These are phyloP conservation scores for Omphalotus olearius DNA, from an alignment of 1,284 basidiomycete genomes.

Conservation along the genomic window DNA sequence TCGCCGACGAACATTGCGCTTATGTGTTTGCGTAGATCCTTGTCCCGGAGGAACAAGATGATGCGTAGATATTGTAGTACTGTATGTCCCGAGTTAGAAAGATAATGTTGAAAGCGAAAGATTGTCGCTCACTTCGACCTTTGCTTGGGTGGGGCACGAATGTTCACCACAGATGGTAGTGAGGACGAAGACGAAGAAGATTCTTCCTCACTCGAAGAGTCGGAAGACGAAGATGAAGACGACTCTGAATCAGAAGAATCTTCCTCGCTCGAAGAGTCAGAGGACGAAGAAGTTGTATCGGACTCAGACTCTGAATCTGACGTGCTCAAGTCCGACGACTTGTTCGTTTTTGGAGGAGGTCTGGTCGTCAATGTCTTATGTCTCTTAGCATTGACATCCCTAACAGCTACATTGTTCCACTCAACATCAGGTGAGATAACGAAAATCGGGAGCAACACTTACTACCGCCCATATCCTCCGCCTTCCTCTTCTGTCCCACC, in stretches of 20 bases:
- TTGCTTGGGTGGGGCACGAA: not conserved
- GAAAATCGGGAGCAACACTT: not conserved
- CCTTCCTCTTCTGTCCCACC: slow-evolving; percentile 10
- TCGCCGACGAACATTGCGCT: slow-evolving; percentile 63
- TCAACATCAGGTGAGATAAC: not conserved
- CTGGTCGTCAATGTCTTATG: not conserved
- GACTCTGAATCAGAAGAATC: slow-evolving; percentile 6
- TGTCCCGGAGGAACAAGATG: slow-evolving; percentile 51
- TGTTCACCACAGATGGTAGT: not conserved
- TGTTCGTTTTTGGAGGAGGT: not conserved
- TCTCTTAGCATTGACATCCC: not conserved
- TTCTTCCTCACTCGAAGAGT: slow-evolving; percentile 1
- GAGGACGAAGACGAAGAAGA: not conserved
- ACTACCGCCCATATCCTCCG: slow-evolving; percentile 1
- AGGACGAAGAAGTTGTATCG: slow-evolving; percentile 2
- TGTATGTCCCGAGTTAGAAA: not conserved
- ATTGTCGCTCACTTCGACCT: not conserved
- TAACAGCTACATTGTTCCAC: not conserved
- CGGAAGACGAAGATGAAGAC: slow-evolving; percentile 4
- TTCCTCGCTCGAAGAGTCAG: slow-evolving; percentile 2
- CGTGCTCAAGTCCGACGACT: not conserved
- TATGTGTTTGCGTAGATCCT: slow-evolving; percentile 63
- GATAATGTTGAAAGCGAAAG: not conserved
- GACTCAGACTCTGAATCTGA: slow-evolving; percentile 4
- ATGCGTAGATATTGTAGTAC: not conserved